Evolutionary conservation across 73 alveolate genomes (phyloP), one percentile per base, ranked within the genome.

Genomic region (Paramecium sexaurelia): DNA sequence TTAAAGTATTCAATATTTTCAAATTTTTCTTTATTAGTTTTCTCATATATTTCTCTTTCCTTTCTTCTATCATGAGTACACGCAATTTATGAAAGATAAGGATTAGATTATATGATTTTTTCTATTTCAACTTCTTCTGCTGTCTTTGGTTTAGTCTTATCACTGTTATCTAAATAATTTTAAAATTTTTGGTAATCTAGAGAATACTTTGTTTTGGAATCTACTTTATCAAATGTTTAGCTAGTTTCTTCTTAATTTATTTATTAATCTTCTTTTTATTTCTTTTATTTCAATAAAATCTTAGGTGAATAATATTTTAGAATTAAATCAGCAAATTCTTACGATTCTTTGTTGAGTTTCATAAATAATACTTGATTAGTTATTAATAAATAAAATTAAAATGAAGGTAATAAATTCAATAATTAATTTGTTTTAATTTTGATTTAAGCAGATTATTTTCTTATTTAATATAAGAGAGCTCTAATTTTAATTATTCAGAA

Each of bases 31-130:
- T 71, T 32, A n/a, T 94, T 93, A 11, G 96, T 78, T 56, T 91
- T 93, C 55, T 93, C 96, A 83, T 68, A 93, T 17, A 93, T 35
- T 55, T 93, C 95, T 37, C 93, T 93, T 91, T 93, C 96, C 69
- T 88, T 88, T 88, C 94, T 88, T 69, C 94, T 88, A 71, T 88
- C 94, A 69, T 88, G 94, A 13, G 94, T 68, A n/a, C 94, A 88
- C 17, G 91, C 94, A 37, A 88, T 88, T 37, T 75, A 75, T 69
- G 85, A 88, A 15, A 88, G 78, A 68, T 88, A 88, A 11, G 94
- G 94, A 88, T 88, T 88, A 27, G 89, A 55, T 88, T 88, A 32
- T 19, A 88, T 88, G 11, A 88, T 39, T 9, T 88, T 45, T 26
- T 88, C 93, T 17, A 87, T 41, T 45, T 87, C 93, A 7, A 55